phyloP scores from a whole-genome alignment of 2,329 filamentous ascomycete species.

The Colletotrichum sp. region DNA sequence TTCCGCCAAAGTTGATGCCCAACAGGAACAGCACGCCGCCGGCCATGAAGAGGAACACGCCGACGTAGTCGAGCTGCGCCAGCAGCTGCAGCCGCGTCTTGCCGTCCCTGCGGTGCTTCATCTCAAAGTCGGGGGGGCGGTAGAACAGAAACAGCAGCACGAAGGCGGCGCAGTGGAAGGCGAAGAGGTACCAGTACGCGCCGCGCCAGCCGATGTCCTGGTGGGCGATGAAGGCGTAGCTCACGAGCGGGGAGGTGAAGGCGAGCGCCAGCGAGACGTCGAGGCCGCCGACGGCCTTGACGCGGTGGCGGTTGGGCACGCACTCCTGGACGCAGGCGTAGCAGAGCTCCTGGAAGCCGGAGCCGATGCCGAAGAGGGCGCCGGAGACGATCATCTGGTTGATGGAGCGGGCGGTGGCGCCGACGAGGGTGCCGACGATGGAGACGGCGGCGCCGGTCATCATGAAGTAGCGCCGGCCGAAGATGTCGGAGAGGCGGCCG shows the following conservation, averaged over 20 bases:
- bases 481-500: constrained; percentile 42
- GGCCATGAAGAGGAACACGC: constrained; percentile 29
- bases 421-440: constrained; percentile 40
- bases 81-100: constrained; percentile 29
- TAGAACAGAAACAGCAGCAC: constrained; percentile 32
- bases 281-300: constrained; percentile 39
- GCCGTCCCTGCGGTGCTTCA: constrained; percentile 33
- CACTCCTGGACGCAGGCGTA: constrained; percentile 40
- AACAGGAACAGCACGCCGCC: constrained; percentile 31
- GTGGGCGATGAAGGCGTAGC: constrained; percentile 34
- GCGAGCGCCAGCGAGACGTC: constrained; percentile 30
- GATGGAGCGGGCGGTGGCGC: constrained; percentile 41
- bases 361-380: constrained; percentile 42
- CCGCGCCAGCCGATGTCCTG: constrained; percentile 23
- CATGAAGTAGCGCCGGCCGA: constrained; percentile 42
- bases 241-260: constrained; percentile 34
- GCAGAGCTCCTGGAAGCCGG: constrained; percentile 42
- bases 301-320: constrained; percentile 40
- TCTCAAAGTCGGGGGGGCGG: constrained; percentile 37
- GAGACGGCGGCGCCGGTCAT: constrained; percentile 36
- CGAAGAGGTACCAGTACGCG: constrained; percentile 27
- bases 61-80: constrained; percentile 29
- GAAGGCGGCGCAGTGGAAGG: constrained; percentile 25
- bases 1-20: constrained; percentile 32
- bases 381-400: constrained; percentile 44